A percentile compares a stretch with the other conserved stretches of the same genome.
These are phyloP conservation scores for Penicillium waksmanii DNA, from an alignment of 495 filamentous ascomycete species.

Conservation along the genomic window DNA sequence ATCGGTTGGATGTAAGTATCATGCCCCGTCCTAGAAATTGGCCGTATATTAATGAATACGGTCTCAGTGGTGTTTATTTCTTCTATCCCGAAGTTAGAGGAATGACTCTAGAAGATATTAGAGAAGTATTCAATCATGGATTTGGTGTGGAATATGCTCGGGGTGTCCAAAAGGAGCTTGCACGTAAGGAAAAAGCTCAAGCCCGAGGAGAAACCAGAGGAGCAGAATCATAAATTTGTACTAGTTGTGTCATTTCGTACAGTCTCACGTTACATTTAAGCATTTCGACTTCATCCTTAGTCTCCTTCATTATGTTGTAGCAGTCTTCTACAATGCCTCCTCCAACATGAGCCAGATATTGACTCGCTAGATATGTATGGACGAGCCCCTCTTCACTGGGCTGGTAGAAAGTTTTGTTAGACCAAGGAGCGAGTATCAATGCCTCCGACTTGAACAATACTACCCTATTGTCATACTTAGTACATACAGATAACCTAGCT, in stretches of 20 bases:
- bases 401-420: not conserved
- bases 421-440: not conserved
- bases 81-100: conserved; percentile 49
- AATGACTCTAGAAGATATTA: conserved; percentile 48
- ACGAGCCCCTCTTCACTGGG: no score
- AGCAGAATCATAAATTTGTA: no score
- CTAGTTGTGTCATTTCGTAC: no score
- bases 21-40: no score
- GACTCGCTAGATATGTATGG: no score
- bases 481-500: not conserved
- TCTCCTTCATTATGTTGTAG: no score
- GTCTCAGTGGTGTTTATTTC: conserved; percentile 33
- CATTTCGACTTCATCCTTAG: no score
- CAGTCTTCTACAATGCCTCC: no score
- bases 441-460: not conserved
- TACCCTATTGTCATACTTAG: not conserved
- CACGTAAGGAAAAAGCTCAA: not conserved
- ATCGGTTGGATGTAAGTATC: conserved; percentile 38
- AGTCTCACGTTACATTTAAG: no score
- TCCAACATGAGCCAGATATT: no score
- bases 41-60: no score
- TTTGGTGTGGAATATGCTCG: conserved; percentile 44
- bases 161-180: conserved; percentile 29
- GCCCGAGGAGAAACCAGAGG: no score
- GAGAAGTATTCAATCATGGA: conserved; percentile 44